Evolutionary conservation across 2,329 filamentous ascomycete genomes (phyloP).

Genomic region (Aureobasidium sp.): DNA sequence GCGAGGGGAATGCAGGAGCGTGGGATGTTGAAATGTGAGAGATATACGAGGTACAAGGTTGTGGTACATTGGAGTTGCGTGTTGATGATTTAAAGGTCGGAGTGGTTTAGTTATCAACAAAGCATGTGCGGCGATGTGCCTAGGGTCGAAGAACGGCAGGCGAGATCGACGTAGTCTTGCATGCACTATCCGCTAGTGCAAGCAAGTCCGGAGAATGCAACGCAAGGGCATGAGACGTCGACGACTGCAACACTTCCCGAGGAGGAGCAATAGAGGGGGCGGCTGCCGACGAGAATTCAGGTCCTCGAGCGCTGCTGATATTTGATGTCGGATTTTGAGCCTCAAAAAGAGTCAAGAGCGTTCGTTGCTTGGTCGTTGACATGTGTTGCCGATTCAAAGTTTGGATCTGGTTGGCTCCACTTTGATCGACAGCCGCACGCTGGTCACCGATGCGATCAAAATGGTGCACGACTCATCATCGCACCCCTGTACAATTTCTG

Average conservation of each 20-base stretch:
- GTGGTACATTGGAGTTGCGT: neutral
- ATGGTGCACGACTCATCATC: neutral
- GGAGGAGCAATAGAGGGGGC: neutral
- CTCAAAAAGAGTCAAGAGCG: neutral
- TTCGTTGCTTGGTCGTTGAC: neutral
- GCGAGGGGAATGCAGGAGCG: conserved; percentile 2
- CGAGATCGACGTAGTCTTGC: neutral
- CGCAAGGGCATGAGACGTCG: neutral
- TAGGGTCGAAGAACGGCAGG: neutral
- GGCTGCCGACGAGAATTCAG: neutral
- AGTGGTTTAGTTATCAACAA: neutral
- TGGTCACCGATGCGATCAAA: conserved; percentile 10
- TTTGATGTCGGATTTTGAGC: neutral
- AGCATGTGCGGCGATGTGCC: neutral
- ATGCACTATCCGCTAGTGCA: neutral
- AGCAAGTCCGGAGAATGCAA: neutral
- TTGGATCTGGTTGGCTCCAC: neutral
- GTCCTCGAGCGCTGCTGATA: neutral
- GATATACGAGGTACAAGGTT: conserved; percentile 3
- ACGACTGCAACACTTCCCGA: too few species aligned
- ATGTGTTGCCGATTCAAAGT: neutral
- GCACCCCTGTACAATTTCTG: conserved; percentile 7
- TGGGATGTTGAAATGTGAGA: neutral
- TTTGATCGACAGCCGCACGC: conserved; percentile 3
- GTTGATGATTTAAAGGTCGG: neutral